Percentiles rank a stretch among this genome's conserved stretches.
These are phyloP conservation scores for Ajuga reptans DNA, from an alignment of 305 asterid species.

Conservation along the genomic window DNA sequence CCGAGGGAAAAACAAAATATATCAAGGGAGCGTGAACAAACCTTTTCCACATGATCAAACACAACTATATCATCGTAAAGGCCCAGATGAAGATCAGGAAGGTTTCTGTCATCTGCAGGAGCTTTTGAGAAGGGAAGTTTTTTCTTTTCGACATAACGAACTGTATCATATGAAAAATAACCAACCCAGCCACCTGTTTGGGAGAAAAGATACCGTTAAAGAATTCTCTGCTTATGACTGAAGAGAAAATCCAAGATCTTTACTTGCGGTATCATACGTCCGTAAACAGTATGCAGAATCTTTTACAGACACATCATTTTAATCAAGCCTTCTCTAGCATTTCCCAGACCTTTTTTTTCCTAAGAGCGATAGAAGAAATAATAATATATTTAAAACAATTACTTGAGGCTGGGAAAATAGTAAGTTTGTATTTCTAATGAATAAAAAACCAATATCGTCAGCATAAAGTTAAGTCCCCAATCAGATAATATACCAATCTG, in stretches of 20 bases:
- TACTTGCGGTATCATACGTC: background rate
- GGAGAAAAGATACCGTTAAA: constrained; percentile 21
- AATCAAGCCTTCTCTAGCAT: background rate
- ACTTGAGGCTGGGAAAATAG: background rate
- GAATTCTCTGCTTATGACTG: background rate
- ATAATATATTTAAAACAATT: background rate
- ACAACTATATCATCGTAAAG: constrained; percentile 88
- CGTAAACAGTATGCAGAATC: background rate
- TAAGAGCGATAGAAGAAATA: background rate
- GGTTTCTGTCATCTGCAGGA: constrained; percentile 78
- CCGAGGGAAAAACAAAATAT: background rate
- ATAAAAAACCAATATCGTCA: background rate
- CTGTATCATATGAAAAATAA: constrained; percentile 86
- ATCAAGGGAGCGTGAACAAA: constrained; percentile 23
- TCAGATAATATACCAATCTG: background rate
- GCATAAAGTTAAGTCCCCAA: background rate
- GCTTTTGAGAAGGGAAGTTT: constrained; percentile 78
- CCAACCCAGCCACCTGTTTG: constrained; percentile 99
- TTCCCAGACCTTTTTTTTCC: background rate
- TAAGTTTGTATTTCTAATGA: background rate
- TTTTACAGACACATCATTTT: constrained; percentile 9
- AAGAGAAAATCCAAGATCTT: background rate
- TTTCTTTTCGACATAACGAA: constrained; percentile 86
- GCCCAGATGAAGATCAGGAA: constrained; percentile 91
- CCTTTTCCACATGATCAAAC: constrained; percentile 97